Evolutionary conservation across 164 flowering plant genomes (phyloP).

Genomic region (Nymphaea thermarum): DNA sequence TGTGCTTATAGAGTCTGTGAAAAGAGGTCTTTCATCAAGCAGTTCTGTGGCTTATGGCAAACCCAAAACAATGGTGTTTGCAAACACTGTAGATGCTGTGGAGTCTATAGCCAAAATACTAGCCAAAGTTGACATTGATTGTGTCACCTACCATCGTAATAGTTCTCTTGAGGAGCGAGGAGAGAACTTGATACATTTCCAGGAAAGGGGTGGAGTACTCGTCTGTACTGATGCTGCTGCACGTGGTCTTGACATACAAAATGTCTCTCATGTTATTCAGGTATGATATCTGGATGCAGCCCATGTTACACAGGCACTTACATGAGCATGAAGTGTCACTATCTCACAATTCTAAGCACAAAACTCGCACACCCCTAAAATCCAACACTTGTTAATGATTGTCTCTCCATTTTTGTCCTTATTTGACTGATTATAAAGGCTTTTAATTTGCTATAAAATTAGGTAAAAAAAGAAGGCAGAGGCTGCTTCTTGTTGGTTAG

Average conservation of each 20-base stretch:
- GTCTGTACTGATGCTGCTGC: constrained; percentile 99
- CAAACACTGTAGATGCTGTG: constrained; percentile 91
- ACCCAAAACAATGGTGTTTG: constrained; percentile 75
- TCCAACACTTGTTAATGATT: too few species aligned
- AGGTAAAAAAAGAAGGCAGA: too few species aligned
- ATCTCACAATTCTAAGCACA: too few species aligned
- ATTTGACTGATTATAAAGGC: too few species aligned
- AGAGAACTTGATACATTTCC: constrained; percentile 44
- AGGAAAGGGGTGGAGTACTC: constrained; percentile 72
- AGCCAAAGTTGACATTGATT: constrained; percentile 44
- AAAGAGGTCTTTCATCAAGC: constrained; percentile 20
- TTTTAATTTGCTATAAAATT: too few species aligned
- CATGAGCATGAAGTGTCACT: too few species aligned
- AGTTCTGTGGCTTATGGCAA: constrained; percentile 18
- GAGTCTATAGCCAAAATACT: constrained; percentile 76
- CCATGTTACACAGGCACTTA: too few species aligned
- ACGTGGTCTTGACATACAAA: constrained; percentile 86
- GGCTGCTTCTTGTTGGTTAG: too few species aligned
- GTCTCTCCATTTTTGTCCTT: too few species aligned
- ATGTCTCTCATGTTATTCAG: constrained; percentile 95
- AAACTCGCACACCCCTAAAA: too few species aligned
- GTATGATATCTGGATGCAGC: constrained; percentile 14
- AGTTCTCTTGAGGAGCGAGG: constrained; percentile 64
- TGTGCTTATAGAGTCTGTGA: constrained; percentile 69
- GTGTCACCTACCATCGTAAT: constrained; percentile 66